Evolutionary conservation across 2,329 filamentous ascomycete species (phyloP), one percentile per base, ranked within the genome.

Genomic region (Sordariomycetes sp.): DNA sequence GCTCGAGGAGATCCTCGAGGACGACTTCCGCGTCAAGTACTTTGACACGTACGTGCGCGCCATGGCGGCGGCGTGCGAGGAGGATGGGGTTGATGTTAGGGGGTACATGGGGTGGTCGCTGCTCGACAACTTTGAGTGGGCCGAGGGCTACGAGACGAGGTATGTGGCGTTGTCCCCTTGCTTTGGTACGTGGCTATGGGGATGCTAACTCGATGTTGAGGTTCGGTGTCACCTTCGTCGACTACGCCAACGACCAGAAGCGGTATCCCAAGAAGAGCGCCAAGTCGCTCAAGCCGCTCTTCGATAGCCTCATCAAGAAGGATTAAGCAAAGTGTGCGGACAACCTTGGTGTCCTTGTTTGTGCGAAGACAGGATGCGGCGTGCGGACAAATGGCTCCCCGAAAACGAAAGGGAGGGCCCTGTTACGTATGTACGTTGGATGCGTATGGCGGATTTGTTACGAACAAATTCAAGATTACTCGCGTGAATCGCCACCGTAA

Each of bases 101-200:
- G 89, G 84, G 3, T 95, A 94, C 71, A 82, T 92, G 75, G 89
- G 86, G 17, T 95, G 90, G 89, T 90, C 85, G 68, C 77, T 95
- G 62, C 81, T 95, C 79, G 90, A 95, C 71, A 92, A 92, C 74
- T 92, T 92, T 65, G 89, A 92, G 71, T 92, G 88, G 88, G 87
- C 89, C n/a, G 89, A 95, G 68, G 89, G 89, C 12, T 59, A 59
- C 58, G 53, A 50, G 39, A 54, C 56, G 3, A 25, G 52, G 52
- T 53, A 53, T 24, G 52, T 3, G 3, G n/a, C 7, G 5, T 35
- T 12, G 6, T 13, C 28, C 32, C 3, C 12, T 36, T 36, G 10
- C 36, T 10, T n/a, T 32, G 28, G 28, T 32, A 8, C 28, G 28
- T 32, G 3, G 28, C n/a, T 34, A 28, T 17, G 36, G 3, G 20